Evolutionary conservation across 208 protist genomes (phyloP).

Genomic region (Sergeia podlipaevii): DNA sequence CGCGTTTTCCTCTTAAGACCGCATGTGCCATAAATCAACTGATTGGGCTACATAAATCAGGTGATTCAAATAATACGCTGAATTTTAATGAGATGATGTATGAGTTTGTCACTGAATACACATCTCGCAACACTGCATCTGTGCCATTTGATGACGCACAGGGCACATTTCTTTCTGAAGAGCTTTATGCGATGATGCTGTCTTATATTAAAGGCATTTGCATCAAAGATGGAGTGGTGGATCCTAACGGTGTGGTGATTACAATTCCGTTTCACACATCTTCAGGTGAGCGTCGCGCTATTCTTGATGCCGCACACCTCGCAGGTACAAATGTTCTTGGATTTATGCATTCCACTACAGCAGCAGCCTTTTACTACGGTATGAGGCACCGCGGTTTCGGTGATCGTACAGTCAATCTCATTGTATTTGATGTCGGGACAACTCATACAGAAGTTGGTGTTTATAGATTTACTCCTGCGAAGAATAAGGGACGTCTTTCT

Average conservation of each 20-base stretch:
- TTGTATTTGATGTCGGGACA: slow-evolving; percentile 85
- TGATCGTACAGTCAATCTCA: slow-evolving; percentile 58
- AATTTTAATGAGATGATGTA: slow-evolving; percentile 31
- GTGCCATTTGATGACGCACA: slow-evolving; percentile 47
- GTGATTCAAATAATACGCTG: slow-evolving; percentile 18
- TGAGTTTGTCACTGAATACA: slow-evolving; percentile 46
- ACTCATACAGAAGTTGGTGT: slow-evolving; percentile 87
- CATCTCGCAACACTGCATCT: slow-evolving; percentile 32
- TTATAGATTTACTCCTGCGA: slow-evolving; percentile 70
- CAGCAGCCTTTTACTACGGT: slow-evolving; percentile 87
- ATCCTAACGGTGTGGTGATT: slow-evolving; percentile 75
- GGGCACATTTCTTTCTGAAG: slow-evolving; percentile 71
- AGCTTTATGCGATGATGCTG: slow-evolving; percentile 88
- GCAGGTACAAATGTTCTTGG: slow-evolving; percentile 80
- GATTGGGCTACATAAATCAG: slow-evolving; percentile 29
- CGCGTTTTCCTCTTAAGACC: slow-evolving; percentile 82
- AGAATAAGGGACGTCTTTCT: slow-evolving; percentile 15
- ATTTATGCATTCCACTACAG: slow-evolving; percentile 91
- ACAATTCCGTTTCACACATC: slow-evolving; percentile 91
- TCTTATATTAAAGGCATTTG: slow-evolving; percentile 51
- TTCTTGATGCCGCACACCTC: slow-evolving; percentile 89
- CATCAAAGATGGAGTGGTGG: slow-evolving; percentile 35
- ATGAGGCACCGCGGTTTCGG: slow-evolving; percentile 76
- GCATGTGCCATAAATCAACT: slow-evolving; percentile 65
- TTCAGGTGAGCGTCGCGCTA: slow-evolving; percentile 59